Evolutionary conservation across 306 rosid species (phyloP), one percentile per base, ranked within the genome.

Genomic region (Ammopiptanthus mongolicus): DNA sequence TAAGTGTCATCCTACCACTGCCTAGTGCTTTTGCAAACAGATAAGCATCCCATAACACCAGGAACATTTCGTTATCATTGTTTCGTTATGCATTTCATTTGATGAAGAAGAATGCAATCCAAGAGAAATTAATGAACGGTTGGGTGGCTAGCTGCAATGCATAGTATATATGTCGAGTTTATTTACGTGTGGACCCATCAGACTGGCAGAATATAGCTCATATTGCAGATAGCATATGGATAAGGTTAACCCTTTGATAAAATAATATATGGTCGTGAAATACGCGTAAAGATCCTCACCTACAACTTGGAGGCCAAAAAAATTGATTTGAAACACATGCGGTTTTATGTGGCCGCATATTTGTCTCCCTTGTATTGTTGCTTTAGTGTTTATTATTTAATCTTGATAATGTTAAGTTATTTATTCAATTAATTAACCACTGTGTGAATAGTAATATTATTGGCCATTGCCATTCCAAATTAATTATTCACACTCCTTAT

Each of bases 151-250:
- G 34, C 15, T 58, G 21, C 4, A 28, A 23, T 39, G 77, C 56
- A 22, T 71, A 11, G 52, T 18, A 18, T 31, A 6, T 36, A 37
- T 65, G 0, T 22, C 0, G 31, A 51, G 19, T 22, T 47, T 22
- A 6, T 71, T 23, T 71, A 25, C 73, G 60, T 12, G 61, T 79
- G 83, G 78, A 55, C 78, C 83, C 56, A 29, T 42, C 1, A 1
- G 56, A 66, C 28, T 13, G 47, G 6, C 76, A 39, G 33, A 52
- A 34, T 19, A 12, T 46, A 28, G 58, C 44, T 50, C 39, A 41
- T 0, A 41, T 25, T 25, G 14, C 47, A 44, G 50, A 75, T 19
- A 47, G 44, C 67, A 39, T 55, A 67, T 59, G 77, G 80, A 42
- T 14, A 19, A 11, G 50, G 19, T 60, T 70, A 9, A 11, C 57